Conservation (phyloP, 768 basidiomycete species). For the Ramaria sp. region DNA sequence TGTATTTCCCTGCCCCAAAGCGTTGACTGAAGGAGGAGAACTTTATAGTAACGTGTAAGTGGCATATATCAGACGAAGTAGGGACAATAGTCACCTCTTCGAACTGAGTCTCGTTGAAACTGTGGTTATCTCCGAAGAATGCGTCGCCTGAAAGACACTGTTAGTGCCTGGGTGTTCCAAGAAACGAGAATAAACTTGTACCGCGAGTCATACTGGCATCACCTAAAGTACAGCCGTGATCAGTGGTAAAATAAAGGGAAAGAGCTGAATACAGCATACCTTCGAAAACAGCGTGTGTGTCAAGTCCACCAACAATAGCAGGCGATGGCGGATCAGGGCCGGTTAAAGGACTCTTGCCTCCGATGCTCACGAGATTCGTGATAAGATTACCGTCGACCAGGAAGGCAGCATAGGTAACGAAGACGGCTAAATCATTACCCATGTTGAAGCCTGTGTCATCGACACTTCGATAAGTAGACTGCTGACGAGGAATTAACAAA, state of each 20-base stretch:
- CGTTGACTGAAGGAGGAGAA: background rate
- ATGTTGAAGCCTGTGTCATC: slow-evolving; percentile 6
- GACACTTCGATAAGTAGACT: background rate
- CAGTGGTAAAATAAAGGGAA: background rate
- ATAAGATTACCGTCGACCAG: slow-evolving; percentile 8
- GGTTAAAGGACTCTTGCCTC: background rate
- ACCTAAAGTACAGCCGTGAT: background rate
- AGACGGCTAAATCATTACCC: background rate
- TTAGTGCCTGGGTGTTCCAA: background rate
- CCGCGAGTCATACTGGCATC: slow-evolving; percentile 8
- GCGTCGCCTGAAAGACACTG: background rate
- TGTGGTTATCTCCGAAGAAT: slow-evolving; percentile 6
- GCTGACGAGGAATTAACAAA: background rate
- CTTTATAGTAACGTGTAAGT: background rate
- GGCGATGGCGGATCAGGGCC: background rate
- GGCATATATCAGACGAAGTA: background rate
- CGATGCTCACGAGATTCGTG: slow-evolving; percentile 8
- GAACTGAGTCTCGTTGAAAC: slow-evolving; percentile 8
- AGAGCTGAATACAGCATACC: background rate
- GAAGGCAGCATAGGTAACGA: slow-evolving; percentile 4
- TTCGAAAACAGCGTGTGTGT: slow-evolving; percentile 6
- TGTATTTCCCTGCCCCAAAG: background rate
- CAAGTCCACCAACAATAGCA: slow-evolving; percentile 4
- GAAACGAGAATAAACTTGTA: background rate
- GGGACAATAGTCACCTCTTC: background rate